Evolutionary conservation across 805 yeast genomes (phyloP).

Genomic region (Sugiyamaella americana): DNA sequence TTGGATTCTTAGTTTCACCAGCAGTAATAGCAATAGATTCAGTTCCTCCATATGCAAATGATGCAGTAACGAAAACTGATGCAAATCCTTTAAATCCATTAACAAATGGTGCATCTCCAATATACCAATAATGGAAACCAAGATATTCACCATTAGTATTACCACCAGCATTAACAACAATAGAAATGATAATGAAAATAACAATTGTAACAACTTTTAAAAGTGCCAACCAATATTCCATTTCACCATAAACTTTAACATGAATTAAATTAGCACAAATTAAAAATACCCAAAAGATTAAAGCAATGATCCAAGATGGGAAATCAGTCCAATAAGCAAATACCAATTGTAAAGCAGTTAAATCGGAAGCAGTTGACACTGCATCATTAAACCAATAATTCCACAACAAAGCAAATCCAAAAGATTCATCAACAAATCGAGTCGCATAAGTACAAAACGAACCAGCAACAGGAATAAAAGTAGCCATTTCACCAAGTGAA

Average conservation of each 20-base stretch:
- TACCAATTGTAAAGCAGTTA: constrained; percentile 43
- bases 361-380: constrained; percentile 42
- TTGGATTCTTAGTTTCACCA: constrained; percentile 56
- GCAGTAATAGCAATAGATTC: constrained; percentile 56
- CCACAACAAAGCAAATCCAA: constrained; percentile 47
- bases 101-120: constrained; percentile 41
- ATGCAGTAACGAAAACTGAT: constrained; percentile 50
- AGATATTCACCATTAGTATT: constrained; percentile 44
- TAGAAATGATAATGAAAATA: constrained; percentile 54
- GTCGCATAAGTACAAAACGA: constrained; percentile 46
- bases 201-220: constrained; percentile 60
- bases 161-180: constrained; percentile 53
- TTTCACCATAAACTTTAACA: constrained; percentile 49
- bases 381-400: constrained; percentile 51
- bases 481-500: constrained; percentile 51
- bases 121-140: constrained; percentile 52
- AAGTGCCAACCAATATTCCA: constrained; percentile 64
- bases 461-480: constrained; percentile 49
- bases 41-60: constrained; percentile 53
- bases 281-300: constrained; percentile 49
- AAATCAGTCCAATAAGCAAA: constrained; percentile 43
- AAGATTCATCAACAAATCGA: constrained; percentile 44
- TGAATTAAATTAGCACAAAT: constrained; percentile 42
- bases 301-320: constrained; percentile 47
- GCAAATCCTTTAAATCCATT: constrained; percentile 39